Base-by-base conservation (phyloP, 31 red algal genomes). In the Odonthalia washingtoniensis region DNA sequence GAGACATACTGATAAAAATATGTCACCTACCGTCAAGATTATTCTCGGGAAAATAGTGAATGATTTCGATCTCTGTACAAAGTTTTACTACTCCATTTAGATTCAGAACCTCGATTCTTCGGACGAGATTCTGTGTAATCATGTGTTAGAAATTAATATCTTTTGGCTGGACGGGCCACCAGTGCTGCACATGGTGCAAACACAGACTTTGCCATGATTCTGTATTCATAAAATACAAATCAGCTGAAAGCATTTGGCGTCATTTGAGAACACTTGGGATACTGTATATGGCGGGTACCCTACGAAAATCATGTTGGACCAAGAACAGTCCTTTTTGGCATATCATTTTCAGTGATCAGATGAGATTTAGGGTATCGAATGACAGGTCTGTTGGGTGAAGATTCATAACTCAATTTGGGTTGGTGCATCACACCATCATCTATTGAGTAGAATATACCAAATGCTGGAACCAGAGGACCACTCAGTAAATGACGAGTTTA, bases 131-230 rank as follows among this genome's bases (percentile, higher is more conserved):
- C 40, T 72, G 14, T 84, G 83, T 45, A 91, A 83, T 52, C 61
- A 76, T n/a, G n/a, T n/a, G n/a, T n/a, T n/a, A n/a, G n/a, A n/a
- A n/a, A n/a, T n/a, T n/a, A n/a, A n/a, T n/a, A 5, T 91, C 70
- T 40, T 84, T 35, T 84, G 32, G 37, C 30, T 89, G 24, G 65
- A 82, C 28, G 77, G 45, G 26, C 0, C 67, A 33, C 75, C 75
- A 64, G 53, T 69, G 9, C 2, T 80, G 53, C 0, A 88, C 36
- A 44, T 88, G 27, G 85, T 79, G 24, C 43, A 88, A 40, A 40
- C 27, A 5, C 0, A 80, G 18, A 88, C 72, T 16, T 41, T 88
- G 77, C 41, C 37, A 12, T 0, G 27, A 69, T 33, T 68, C 83
- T 0, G 43, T 35, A 14, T 75, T 86, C 9, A 14, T 57, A 21